These are phyloP conservation scores for Ascobolus immersus DNA, from an alignment of 495 filamentous ascomycete genomes.

Conservation along the genomic window DNA sequence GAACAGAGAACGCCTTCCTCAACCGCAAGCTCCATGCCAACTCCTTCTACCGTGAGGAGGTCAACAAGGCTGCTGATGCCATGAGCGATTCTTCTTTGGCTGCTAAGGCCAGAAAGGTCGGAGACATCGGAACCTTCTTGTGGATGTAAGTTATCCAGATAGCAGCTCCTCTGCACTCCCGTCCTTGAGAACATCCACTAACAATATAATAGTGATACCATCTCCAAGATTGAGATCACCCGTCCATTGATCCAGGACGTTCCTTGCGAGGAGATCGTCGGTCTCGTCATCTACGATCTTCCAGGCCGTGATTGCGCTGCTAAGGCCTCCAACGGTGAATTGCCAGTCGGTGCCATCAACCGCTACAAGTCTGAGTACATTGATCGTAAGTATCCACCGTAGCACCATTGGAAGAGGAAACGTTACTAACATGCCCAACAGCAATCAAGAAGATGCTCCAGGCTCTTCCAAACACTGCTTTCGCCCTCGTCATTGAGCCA, in stretches of 20 bases:
- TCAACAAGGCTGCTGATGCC: conserved; percentile 1
- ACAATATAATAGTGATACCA: conserved; percentile 22
- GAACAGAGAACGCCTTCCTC: conserved; percentile 17
- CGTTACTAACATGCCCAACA: conserved; percentile 17
- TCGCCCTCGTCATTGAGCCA: conserved; percentile 36
- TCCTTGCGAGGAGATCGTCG: conserved; percentile 28
- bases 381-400: conserved; percentile 24
- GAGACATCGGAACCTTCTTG: not conserved
- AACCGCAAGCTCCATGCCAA: conserved; percentile 30
- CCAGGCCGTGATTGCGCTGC: conserved; percentile 58
- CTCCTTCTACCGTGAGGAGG: conserved; percentile 26
- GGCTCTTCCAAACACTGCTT: conserved; percentile 26
- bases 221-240: conserved; percentile 33
- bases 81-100: not conserved
- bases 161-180: no score
- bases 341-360: conserved; percentile 33
- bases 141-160: not conserved
- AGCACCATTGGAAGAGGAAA: conserved; percentile 8
- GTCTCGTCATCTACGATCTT: conserved; percentile 52
- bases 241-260: conserved; percentile 30
- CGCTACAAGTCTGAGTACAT: conserved; percentile 47
- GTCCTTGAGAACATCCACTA: not conserved
- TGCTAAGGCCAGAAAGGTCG: not conserved
- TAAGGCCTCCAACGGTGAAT: conserved; percentile 52
- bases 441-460: conserved; percentile 31